Percentiles rank a stretch among this genome's conserved stretches.
These are phyloP conservation scores for Russula foetens DNA, from an alignment of 768 basidiomycete species.

Conservation along the genomic window DNA sequence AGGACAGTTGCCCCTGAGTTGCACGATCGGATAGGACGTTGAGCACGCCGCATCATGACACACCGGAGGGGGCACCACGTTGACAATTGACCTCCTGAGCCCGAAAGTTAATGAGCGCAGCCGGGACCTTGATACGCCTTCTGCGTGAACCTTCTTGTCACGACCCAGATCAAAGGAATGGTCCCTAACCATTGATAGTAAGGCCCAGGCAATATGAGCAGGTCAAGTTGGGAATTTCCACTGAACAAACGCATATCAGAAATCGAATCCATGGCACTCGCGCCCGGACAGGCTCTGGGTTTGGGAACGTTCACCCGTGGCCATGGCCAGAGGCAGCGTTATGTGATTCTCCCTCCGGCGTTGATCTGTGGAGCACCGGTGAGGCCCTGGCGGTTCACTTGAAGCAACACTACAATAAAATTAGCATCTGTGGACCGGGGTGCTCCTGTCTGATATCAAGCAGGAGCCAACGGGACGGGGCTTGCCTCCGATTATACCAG, in stretches of 20 bases:
- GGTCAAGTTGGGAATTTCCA: background rate
- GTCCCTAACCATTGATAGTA: constrained; percentile 2
- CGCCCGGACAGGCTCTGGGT: background rate
- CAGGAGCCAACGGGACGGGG: background rate
- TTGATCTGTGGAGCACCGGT: constrained; percentile 1
- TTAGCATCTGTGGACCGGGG: background rate
- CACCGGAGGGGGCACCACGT: background rate
- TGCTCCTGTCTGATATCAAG: background rate
- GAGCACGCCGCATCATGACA: background rate
- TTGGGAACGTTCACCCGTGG: background rate
- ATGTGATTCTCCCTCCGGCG: background rate
- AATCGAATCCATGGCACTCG: background rate
- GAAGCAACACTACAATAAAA: background rate
- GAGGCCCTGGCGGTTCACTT: background rate
- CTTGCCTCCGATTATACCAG: background rate
- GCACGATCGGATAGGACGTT: background rate
- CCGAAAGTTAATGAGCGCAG: background rate
- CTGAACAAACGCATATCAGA: background rate
- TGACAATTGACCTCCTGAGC: background rate
- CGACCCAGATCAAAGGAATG: background rate
- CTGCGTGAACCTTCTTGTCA: background rate
- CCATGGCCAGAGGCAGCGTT: background rate
- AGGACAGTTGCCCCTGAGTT: background rate
- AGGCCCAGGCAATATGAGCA: background rate
- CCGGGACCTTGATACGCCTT: background rate